Base-by-base conservation (phyloP, 2,329 filamentous ascomycete genomes). In the Calonectria honghensis region DNA sequence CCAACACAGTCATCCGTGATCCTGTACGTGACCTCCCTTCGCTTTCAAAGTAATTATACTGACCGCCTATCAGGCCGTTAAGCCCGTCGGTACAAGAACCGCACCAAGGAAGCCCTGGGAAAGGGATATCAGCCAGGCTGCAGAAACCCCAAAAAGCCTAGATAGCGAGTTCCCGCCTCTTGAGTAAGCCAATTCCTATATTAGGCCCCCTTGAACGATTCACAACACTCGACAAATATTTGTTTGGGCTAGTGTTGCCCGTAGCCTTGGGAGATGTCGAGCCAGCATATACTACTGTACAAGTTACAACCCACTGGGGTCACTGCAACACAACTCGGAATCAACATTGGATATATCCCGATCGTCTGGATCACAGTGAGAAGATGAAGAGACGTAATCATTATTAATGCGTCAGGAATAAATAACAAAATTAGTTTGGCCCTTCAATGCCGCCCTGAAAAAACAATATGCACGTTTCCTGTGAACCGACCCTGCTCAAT, bases 21-120 rank as follows among this genome's bases (percentile, higher is more conserved):
- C 91, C 95, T 74, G 93, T 94, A 74, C 90, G 89, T 13, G 6
- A 2, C 32, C 81, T 32, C 63, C 4, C 35, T 31, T 69, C 10
- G 13, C 20, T 13, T 1, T 18, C 18, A 57, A 45, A 35, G 14
- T 13, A 45, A 20, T 24, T 18, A 18, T 50, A n/a, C 68, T 82
- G 35, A 80, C 51, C 6, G 24, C 41, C n/a, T 20, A 14, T 18
- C 50, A 89, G 88, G 83, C 86, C 2, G 85, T 89, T 18, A 88
- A 87, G 66, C 89, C 89, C 0, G 82, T 90, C 50, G 89, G 89
- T 14, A 83, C 86, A 65, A 85, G 88, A 57, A 78, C 85, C 31
- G 89, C 86, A 16, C 89, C 90, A 0, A 86, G 82, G 67, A 92
- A 92, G 85, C 96, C 96, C 1, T 98, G 96, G 96, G 96, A 98